Evolutionary conservation across 1,284 basidiomycete genomes (phyloP).

Genomic region (Microbotryum intermedium): DNA sequence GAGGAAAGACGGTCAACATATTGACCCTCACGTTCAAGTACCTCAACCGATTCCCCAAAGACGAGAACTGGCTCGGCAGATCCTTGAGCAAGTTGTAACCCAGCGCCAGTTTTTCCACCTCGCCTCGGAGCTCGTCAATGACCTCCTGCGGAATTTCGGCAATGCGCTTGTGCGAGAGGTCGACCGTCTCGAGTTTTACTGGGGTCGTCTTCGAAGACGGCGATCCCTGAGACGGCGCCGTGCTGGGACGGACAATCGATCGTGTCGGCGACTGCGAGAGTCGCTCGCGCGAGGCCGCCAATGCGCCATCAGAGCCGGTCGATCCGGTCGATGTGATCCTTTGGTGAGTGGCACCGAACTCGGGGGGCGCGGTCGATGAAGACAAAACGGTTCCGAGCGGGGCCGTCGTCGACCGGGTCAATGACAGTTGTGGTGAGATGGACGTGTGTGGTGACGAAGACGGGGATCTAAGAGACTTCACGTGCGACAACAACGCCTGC

Average conservation of each 20-base stretch:
- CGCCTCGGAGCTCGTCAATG: slow-evolving; percentile 60
- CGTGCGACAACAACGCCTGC: slow-evolving; percentile 24
- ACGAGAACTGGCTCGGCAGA: slow-evolving; percentile 69
- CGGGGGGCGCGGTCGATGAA: not conserved
- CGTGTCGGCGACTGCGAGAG: no score
- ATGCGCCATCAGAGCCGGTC: not conserved
- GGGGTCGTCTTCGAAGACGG: not conserved
- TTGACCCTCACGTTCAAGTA: slow-evolving; percentile 93
- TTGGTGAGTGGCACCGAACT: slow-evolving; percentile 7
- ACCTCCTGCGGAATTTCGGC: slow-evolving; percentile 64
- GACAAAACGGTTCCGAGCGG: not conserved
- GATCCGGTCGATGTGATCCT: slow-evolving; percentile 18
- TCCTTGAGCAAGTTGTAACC: slow-evolving; percentile 73
- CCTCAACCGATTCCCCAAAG: slow-evolving; percentile 60
- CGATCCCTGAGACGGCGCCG: no score
- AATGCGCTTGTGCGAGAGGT: slow-evolving; percentile 66
- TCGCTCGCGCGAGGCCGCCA: no score
- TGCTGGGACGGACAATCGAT: no score
- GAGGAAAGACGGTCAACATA: slow-evolving; percentile 70
- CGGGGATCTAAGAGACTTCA: slow-evolving; percentile 21
- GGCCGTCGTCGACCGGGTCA: not conserved
- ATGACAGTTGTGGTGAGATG: slow-evolving; percentile 15
- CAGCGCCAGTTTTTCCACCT: slow-evolving; percentile 76
- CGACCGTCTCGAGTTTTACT: slow-evolving; percentile 52
- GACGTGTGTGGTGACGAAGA: slow-evolving; percentile 12